These are phyloP conservation scores for Drechslerella dactyloides DNA, from an alignment of 2,329 filamentous ascomycete species.

Conservation along the genomic window DNA sequence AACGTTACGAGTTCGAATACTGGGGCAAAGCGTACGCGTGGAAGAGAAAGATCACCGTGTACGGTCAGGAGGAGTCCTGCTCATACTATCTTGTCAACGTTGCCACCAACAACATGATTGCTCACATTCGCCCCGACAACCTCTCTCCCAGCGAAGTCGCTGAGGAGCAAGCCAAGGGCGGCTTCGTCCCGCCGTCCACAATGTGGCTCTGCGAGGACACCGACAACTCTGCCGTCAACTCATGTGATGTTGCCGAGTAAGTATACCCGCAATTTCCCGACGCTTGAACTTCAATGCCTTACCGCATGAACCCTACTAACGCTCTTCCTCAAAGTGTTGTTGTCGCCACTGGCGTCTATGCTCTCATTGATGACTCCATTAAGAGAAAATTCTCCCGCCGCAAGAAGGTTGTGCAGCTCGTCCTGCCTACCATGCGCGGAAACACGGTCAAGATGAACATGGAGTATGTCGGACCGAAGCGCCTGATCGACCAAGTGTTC, in stretches of 20 bases:
- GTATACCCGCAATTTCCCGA: constrained; percentile 57
- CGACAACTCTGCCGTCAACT: constrained; percentile 65
- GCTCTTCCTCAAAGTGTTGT: constrained; percentile 69
- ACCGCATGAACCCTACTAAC: constrained; percentile 52
- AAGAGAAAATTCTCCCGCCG: constrained; percentile 63
- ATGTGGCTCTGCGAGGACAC: constrained; percentile 84
- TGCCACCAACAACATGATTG: constrained; percentile 70
- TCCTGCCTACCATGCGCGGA: constrained; percentile 62
- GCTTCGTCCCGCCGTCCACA: constrained; percentile 87
- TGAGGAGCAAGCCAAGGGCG: constrained; percentile 77
- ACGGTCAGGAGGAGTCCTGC: constrained; percentile 64
- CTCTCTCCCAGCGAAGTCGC: constrained; percentile 72
- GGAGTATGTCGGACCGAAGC: constrained; percentile 69
- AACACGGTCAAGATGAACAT: constrained; percentile 65
- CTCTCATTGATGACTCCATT: constrained; percentile 90
- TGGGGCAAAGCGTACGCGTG: constrained; percentile 87
- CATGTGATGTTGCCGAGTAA: constrained; percentile 87
- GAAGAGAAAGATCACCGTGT: constrained; percentile 71
- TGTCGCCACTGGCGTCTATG: constrained; percentile 84
- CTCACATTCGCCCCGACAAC: constrained; percentile 82
- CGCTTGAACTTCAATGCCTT: not conserved
- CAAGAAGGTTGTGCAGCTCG: constrained; percentile 63
- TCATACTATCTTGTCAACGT: constrained; percentile 81
- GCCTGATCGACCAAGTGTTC: constrained; percentile 70
- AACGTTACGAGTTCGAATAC: constrained; percentile 89